These are phyloP conservation scores for Anthracocystis panici-leucophaei DNA, from an alignment of 1,284 basidiomycete genomes.

Conservation along the genomic window DNA sequence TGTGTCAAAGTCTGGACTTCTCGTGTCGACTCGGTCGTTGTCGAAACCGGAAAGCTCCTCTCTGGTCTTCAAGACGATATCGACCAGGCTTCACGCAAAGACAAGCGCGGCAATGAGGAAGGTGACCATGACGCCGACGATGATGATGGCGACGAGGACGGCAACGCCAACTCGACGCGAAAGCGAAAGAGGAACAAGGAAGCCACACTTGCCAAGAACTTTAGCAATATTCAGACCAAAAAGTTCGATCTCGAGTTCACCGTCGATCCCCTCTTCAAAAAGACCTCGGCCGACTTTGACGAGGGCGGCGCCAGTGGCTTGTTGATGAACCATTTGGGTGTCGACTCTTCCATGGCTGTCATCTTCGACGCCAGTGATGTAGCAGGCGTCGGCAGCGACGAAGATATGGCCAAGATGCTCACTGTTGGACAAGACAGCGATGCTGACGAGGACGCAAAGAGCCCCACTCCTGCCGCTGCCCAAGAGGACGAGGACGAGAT, in stretches of 20 bases:
- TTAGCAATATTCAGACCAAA: conserved; percentile 84
- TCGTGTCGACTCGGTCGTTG: conserved; percentile 94
- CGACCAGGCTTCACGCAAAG: conserved; percentile 39
- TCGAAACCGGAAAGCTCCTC: conserved; percentile 94
- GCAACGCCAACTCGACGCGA: conserved; percentile 76
- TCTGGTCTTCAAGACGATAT: conserved; percentile 82
- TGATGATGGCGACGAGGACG: conserved; percentile 71
- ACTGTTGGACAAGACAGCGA: conserved; percentile 37
- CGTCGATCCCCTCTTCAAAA: conserved; percentile 95
- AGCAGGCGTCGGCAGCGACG: conserved; percentile 80
- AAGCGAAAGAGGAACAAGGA: conserved; percentile 66
- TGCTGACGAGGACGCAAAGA: conserved; percentile 14
- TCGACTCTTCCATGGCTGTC: conserved; percentile 85
- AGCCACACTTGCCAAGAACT: conserved; percentile 66
- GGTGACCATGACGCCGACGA: conserved; percentile 71
- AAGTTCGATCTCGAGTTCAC: conserved; percentile 81
- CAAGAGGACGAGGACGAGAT: conserved; percentile 25
- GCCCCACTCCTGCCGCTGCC: conserved; percentile 21
- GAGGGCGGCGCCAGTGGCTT: conserved; percentile 93
- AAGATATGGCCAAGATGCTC: conserved; percentile 62
- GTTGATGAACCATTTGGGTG: conserved; percentile 73
- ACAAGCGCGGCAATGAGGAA: conserved; percentile 68
- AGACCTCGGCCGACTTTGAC: conserved; percentile 98
- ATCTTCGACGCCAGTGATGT: conserved; percentile 97
- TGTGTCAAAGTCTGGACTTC: conserved; percentile 99